Conservation (phyloP, 2,329 filamentous ascomycete genomes). For the Lasiodiplodia sp. region DNA sequence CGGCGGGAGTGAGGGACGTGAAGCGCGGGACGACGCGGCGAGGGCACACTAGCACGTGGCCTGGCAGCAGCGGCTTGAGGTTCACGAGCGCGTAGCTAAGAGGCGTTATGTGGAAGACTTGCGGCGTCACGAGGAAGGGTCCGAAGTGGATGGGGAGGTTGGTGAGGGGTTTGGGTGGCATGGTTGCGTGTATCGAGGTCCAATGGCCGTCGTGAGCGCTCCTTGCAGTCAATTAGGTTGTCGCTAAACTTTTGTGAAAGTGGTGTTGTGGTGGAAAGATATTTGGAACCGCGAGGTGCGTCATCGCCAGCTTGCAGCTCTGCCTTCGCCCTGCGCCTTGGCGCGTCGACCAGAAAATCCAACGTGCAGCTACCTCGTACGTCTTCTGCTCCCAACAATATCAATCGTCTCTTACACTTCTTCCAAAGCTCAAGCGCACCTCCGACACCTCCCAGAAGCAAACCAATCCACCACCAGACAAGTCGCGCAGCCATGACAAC, state of each 20-base stretch:
- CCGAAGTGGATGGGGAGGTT: slow-evolving; percentile 70
- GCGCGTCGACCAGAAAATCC: slow-evolving; percentile 15
- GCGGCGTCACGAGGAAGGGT: slow-evolving; percentile 76
- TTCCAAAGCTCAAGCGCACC: slow-evolving; percentile 6
- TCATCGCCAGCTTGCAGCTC: slow-evolving; percentile 5
- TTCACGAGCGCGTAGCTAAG: slow-evolving; percentile 91
- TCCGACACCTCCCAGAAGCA: background rate
- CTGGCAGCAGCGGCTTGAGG: slow-evolving; percentile 90
- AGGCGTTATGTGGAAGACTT: slow-evolving; percentile 86
- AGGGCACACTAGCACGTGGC: slow-evolving; percentile 91
- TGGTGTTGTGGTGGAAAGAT: background rate
- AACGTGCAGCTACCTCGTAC: background rate
- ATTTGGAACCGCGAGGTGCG: background rate
- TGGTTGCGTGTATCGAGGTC: slow-evolving; percentile 37
- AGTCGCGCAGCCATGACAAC: background rate
- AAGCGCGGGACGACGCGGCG: slow-evolving; percentile 73
- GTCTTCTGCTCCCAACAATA: background rate
- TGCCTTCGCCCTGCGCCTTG: background rate
- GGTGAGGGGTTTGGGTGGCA: slow-evolving; percentile 27
- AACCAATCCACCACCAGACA: background rate
- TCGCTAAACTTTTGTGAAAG: background rate
- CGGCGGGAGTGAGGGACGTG: slow-evolving; percentile 72
- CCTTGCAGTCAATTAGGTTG: background rate
- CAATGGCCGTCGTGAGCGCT: slow-evolving; percentile 4
- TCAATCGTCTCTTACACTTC: background rate